Percentiles rank a stretch among this genome's conserved stretches.
Conservation (phyloP, 2,329 filamentous ascomycete genomes). For the Elsinoe perseae region DNA sequence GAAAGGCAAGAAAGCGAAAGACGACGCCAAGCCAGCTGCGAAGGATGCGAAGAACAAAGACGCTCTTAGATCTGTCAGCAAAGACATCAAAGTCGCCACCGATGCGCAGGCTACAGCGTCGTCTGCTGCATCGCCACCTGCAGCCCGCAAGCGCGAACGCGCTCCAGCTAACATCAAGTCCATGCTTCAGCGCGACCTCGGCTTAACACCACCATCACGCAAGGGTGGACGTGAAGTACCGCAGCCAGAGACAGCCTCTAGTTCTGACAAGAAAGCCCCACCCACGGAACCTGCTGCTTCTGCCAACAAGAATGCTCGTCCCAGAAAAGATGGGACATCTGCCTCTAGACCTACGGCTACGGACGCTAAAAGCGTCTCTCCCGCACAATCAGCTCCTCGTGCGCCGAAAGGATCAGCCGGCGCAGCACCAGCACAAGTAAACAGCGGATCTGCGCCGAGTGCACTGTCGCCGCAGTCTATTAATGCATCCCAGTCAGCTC, state of each 20-base stretch:
- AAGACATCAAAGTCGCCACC: conserved; percentile 30
- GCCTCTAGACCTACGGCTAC: conserved; percentile 23
- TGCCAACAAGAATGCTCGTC: neutral
- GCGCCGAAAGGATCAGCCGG: conserved; percentile 17
- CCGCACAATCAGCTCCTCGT: conserved; percentile 17
- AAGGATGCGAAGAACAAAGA: conserved; percentile 26
- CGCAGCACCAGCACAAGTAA: conserved; percentile 16
- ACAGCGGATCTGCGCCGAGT: conserved; percentile 15
- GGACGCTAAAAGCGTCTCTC: conserved; percentile 35
- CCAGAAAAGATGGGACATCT: conserved; percentile 13
- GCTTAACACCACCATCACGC: conserved; percentile 40
- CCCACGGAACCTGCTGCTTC: conserved; percentile 12
- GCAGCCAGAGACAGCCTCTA: conserved; percentile 17
- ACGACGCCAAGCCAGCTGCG: conserved; percentile 26
- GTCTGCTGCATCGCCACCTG: conserved; percentile 28
- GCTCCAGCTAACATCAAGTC: conserved; percentile 40
- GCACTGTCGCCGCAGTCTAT: conserved; percentile 14
- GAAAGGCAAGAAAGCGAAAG: conserved; percentile 32
- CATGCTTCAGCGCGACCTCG: conserved; percentile 56
- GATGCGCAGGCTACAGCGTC: conserved; percentile 31
- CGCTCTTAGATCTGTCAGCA: conserved; percentile 44
- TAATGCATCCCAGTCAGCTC: conserved; percentile 7
- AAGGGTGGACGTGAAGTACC: conserved; percentile 25
- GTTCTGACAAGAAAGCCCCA: conserved; percentile 14
- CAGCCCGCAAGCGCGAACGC: conserved; percentile 47